Base-by-base conservation (phyloP, 2,329 filamentous ascomycete species). In the Colletotrichum musae region DNA sequence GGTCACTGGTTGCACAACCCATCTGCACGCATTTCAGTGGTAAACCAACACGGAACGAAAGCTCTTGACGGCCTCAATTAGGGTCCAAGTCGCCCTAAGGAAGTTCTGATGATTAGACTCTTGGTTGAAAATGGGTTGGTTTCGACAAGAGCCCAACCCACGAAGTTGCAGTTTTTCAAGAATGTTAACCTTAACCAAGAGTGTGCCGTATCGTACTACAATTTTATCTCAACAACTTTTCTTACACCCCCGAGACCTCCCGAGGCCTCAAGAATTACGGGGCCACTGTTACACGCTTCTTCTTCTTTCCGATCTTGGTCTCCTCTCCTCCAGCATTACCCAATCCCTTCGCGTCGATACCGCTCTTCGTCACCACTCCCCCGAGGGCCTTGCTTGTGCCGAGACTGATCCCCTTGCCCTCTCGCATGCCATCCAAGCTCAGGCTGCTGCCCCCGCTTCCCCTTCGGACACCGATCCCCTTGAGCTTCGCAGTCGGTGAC, bases 401-500 rank as follows among this genome's bases (percentile, higher is more conserved):
- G 41, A 85, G 76, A 39, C 75, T 80, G 64, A 85, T 85, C 3
- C 82, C 82, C 43, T 79, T 77, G 4, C 79, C 78, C 7, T 76
- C 75, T 10, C 80, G 73, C 70, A 80, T 79, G n/a, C 80, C 77
- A 48, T 82, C 81, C 32, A 84, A 60, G 58, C 81, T 84, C 16
- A 84, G 76, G 54, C 75, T 80, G 69, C 80, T 83, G 6, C 74
- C 75, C 3, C 71, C 65, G 51, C 76, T 76, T 45, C 75, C 75
- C 16, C 77, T 73, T 10, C 77, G 73, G 9, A 76, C 75, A 12
- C 75, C 77, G 2, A 74, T 71, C 9, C 74, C 74, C 65, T 75
- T 77, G 9, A 78, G 70, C 69, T 77, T 77, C n/a, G 77, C 72
- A 15, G 65, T 59, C 3, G 74, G 68, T n/a, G 70, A 71, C 12